These are phyloP conservation scores for Arxiozyma telluris DNA, from an alignment of 1,139 yeast genomes.

Conservation along the genomic window DNA sequence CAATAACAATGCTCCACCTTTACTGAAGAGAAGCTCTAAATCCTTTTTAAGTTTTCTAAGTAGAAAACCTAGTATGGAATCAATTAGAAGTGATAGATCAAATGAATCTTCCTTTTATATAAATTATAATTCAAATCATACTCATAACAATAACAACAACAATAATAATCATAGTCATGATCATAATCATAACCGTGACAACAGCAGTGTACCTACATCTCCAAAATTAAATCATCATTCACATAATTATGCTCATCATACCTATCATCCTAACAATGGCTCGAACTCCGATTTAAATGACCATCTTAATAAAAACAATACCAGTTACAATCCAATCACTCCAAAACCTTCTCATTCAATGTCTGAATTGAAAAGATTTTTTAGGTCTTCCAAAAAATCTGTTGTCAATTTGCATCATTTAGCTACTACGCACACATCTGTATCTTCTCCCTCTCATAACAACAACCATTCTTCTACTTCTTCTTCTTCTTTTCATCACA, in stretches of 20 bases:
- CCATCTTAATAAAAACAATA: neutral
- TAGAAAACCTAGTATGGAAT: conserved; percentile 23
- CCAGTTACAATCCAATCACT: conserved; percentile 7
- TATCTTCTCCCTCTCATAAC: neutral
- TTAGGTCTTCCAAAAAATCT: conserved; percentile 31
- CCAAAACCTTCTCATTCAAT: conserved; percentile 44
- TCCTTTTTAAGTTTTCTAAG: conserved; percentile 24
- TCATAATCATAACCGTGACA: neutral
- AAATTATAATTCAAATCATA: neutral
- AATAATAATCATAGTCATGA: neutral
- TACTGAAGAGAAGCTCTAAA: conserved; percentile 17
- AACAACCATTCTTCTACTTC: neutral
- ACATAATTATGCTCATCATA: conserved; percentile 2
- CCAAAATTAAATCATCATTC: conserved; percentile 1
- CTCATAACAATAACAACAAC: neutral
- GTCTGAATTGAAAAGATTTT: conserved; percentile 70
- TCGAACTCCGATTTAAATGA: conserved; percentile 1
- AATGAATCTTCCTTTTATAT: conserved; percentile 13
- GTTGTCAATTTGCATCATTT: conserved; percentile 12
- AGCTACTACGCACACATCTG: conserved; percentile 8
- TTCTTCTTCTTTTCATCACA: neutral
- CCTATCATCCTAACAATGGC: conserved; percentile 4
- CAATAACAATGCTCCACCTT: conserved; percentile 6
- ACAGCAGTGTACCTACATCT: neutral
- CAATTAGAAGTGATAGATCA: conserved; percentile 23